Evolutionary conservation across 1,139 yeast genomes (phyloP), one percentile per base, ranked within the genome.

Genomic region (Tardiomyces blankii): DNA sequence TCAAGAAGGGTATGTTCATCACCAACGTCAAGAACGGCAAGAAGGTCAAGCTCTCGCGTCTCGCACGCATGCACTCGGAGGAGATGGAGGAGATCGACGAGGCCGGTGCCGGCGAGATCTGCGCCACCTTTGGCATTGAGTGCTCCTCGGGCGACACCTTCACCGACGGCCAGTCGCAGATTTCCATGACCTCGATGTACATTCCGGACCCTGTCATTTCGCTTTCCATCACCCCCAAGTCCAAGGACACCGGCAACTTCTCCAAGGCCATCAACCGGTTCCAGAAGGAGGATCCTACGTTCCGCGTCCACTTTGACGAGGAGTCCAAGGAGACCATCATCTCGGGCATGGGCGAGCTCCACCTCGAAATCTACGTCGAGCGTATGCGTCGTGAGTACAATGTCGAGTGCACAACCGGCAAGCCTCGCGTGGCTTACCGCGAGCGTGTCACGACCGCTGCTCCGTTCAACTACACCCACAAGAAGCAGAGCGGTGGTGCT

Each of bases 141-240:
- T 91, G 99, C 75, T 83, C 97, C n/a, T 93, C 98, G 9, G 99
- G 99, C 62, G 98, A 91, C 64, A 88, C 97, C 9, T 91, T 91
- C 67, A 83, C 95, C 45, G 93, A 84, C 59, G 89, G 94, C 44
- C 57, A 51, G 35, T 48, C 54, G 43, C 75, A 76, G 42, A 71
- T 80, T 49, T 73, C 80, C 54, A 89, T 91, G 97, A 80, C 94
- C 49, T 86, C 97, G 8, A 91, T 91, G 98, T 91, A 75, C 68
- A 97, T 91, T 50, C 98, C 98, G 5, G 98, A 91, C 66, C 96
- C 98, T 0, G 98, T 93, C 53, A 89, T 91, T 50, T 91, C 97
- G 2, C 73, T 93, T 49, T 83, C 96, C 16, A 83, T 91, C 60
- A 75, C 81, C 38, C 98, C 98, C 48, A 85, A 84, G 63, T 71